Base-by-base conservation (phyloP, 1,139 yeast genomes). In the Arxiozyma telluris region DNA sequence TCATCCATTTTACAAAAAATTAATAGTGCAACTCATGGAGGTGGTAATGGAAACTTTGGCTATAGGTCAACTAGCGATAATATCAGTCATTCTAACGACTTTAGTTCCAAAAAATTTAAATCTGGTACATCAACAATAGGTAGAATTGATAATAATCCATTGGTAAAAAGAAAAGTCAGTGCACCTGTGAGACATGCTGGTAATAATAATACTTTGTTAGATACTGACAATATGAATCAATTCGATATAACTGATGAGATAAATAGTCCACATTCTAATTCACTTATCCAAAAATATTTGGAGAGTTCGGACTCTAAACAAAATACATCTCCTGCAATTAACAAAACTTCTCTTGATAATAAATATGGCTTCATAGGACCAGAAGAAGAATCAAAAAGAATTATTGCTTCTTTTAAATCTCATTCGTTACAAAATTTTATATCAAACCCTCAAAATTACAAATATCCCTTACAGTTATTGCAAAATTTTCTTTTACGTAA, bases 181-280 rank as follows among this genome's bases (percentile, higher is more conserved):
- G 65, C 67, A 2, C 65, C 66, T 18, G 55, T 45, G 41, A 44
- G 27, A 27, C 21, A 44, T 21, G 15, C 30, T 17, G 18, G 41
- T 25, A 41, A 27, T n/a, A 43, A 20, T 20, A 42, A 41, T 48
- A 41, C 46, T 20, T n/a, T 41, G 7, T 6, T 47, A 3, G 53
- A 47, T 11, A 42, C n/a, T 20, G 50, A 49, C 7, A 41, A 41
- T 47, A 20, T 50, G 55, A 30, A 50, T 49, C 62, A 61, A 39
- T 56, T 66, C 18, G 71, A 67, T 54, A 57, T 67, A 4, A 66
- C 70, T 3, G 65, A 58, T 21, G 70, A 67, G 27, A 39, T 66
- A 4, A 55, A 64, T 2, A 57, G 57, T 39, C 54, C 58, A 23
- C 60, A 61, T 47, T 59, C 69, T 3, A 59, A 59, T 44, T 61